Base-by-base conservation (phyloP, 495 filamentous ascomycete species). In the Penicillium subrubescens region DNA sequence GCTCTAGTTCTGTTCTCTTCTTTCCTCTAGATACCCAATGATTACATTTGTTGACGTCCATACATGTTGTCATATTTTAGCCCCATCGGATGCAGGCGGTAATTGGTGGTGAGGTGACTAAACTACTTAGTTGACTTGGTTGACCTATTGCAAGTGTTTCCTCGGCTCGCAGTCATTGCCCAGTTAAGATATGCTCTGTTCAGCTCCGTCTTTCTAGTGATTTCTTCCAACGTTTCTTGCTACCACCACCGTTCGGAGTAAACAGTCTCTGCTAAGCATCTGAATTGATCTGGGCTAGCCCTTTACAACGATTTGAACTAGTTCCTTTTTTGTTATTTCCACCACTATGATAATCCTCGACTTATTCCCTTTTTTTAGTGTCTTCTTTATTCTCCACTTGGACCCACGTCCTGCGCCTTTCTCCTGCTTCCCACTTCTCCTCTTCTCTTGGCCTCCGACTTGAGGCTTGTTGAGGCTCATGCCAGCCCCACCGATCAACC, bases 391-490 rank as follows among this genome's bases (percentile, higher is more conserved):
- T 15, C 19, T 57, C 34, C 31, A 57, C 54, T 57, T 39, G 27
- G 43, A 31, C 43, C 43, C 34, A 50, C 53, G 60, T 27, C 60
- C 23, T 21, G 17, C 50, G 51, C 51, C 31, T 12, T 21, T 31
- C 21, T 31, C 61, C 54, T 64, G 43, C 23, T 41, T 46, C 41
- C 25, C 25, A 27, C 25, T 27, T 27, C 25, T 11, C 46, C 34
- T 23, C 3, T 8, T 14, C 8, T 27, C 15, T n/a, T 27, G 11
- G 23, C 23, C 48, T 52, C 48, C 48, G 15, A 51, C 43, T 17
- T 44, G 55, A 59, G 55, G 61, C 62, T 64, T 55, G 53, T 68
- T 68, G 66, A 68, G 66, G 66, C 66, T 68, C 66, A 68, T 68
- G 21, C 56, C 33, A 8, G 58, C 57, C 66, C 66, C 66, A 59